These are phyloP conservation scores for Hymenoscyphus linearis DNA, from an alignment of 2,329 filamentous ascomycete species.

Conservation along the genomic window DNA sequence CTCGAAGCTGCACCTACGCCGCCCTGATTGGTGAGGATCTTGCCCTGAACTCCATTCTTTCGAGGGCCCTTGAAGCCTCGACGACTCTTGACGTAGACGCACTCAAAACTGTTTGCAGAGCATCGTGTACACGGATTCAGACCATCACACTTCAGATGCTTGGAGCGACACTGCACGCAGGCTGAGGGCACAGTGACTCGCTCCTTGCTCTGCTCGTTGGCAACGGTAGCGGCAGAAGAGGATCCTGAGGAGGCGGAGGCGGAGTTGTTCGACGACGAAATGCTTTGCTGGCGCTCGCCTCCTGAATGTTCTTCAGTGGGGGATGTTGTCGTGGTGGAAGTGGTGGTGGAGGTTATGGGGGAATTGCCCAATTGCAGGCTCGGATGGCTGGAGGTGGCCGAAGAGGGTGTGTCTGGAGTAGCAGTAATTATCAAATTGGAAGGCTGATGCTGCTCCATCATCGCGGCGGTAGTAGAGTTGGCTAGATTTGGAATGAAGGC, in stretches of 20 bases:
- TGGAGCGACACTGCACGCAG: constrained; percentile 23
- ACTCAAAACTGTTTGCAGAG: constrained; percentile 50
- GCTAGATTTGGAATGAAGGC: not conserved
- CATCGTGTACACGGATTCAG: constrained; percentile 64
- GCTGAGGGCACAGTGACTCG: constrained; percentile 17
- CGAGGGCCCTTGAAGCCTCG: constrained; percentile 66
- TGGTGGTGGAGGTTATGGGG: constrained; percentile 1
- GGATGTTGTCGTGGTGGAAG: not conserved
- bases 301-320: not conserved
- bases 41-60: constrained; percentile 37
- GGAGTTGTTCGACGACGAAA: constrained; percentile 1
- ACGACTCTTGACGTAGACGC: constrained; percentile 67
- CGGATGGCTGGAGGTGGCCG: not conserved
- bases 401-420: not conserved
- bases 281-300: not conserved
- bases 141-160: constrained; percentile 74
- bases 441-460: not conserved
- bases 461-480: not conserved
- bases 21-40: constrained; percentile 23
- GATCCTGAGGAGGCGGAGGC: not conserved
- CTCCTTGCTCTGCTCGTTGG: constrained; percentile 10
- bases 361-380: not conserved
- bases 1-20: constrained; percentile 4
- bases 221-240: not conserved
- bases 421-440: not conserved